Evolutionary conservation across 2,329 filamentous ascomycete genomes (phyloP).

Genomic region (Penicillium olsonii): DNA sequence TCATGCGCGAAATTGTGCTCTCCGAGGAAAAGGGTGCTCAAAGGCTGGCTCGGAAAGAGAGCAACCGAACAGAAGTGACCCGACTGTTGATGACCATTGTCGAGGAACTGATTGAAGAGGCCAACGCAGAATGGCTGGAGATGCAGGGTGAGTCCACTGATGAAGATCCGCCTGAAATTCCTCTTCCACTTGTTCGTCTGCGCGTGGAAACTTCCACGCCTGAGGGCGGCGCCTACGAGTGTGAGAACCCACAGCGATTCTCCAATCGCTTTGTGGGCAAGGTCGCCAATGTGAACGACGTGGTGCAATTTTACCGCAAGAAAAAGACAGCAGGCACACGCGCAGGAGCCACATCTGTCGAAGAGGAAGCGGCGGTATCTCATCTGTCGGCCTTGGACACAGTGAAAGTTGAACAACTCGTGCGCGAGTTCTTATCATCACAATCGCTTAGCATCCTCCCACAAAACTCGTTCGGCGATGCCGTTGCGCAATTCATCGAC

Average conservation of each 20-base stretch:
- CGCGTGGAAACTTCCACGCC: constrained; percentile 88
- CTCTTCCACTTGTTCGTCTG: constrained; percentile 81
- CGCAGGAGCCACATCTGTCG: constrained; percentile 59
- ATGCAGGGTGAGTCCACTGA: constrained; percentile 63
- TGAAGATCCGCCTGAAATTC: constrained; percentile 59
- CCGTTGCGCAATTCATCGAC: constrained; percentile 87
- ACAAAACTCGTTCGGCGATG: constrained; percentile 88
- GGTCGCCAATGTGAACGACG: constrained; percentile 91
- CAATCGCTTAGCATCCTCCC: constrained; percentile 92
- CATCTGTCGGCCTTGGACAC: constrained; percentile 66
- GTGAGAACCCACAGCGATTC: constrained; percentile 93
- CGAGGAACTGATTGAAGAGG: constrained; percentile 83
- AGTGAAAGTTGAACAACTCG: constrained; percentile 84
- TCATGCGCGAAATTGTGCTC: constrained; percentile 79
- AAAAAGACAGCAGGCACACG: constrained; percentile 61
- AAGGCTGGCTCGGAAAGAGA: constrained; percentile 74
- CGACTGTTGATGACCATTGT: constrained; percentile 74
- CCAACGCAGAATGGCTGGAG: constrained; percentile 75
- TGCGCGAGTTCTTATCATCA: constrained; percentile 80
- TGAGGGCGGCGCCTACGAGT: constrained; percentile 82
- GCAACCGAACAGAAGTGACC: constrained; percentile 81
- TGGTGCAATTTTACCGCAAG: constrained; percentile 89
- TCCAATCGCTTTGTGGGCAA: constrained; percentile 88
- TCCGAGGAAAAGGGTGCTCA: constrained; percentile 75
- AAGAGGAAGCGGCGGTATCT: constrained; percentile 60